Evolutionary conservation across 2,329 filamentous ascomycete genomes (phyloP).

Genomic region (Pestalotiopsis fici): DNA sequence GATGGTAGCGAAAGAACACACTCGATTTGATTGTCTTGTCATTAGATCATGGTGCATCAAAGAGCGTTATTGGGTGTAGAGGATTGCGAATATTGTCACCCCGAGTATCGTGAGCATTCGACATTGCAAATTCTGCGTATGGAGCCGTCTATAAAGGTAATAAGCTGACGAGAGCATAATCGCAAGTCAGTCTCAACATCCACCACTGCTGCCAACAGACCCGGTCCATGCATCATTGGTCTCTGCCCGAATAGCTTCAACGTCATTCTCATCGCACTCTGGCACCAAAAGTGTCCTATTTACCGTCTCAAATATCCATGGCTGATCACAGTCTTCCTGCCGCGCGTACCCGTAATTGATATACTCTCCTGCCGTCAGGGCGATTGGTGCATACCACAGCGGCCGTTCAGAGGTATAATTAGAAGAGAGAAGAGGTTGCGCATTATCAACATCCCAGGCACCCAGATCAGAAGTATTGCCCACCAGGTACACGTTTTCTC

Average conservation of each 20-base stretch:
- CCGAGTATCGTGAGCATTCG: too few relatives aligned
- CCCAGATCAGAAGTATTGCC: conserved; percentile 45
- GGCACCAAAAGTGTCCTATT: conserved; percentile 43
- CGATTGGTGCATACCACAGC: conserved; percentile 43
- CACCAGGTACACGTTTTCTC: conserved; percentile 47
- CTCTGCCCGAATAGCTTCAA: conserved; percentile 22
- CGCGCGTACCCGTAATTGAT: conserved; percentile 48
- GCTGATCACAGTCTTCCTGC: conserved; percentile 42
- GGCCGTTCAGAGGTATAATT: conserved; percentile 43
- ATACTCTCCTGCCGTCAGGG: conserved; percentile 38
- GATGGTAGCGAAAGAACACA: too few relatives aligned
- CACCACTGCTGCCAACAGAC: conserved; percentile 25
- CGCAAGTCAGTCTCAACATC: conserved; percentile 13
- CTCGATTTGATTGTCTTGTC: too few relatives aligned
- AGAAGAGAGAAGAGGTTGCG: conserved; percentile 38
- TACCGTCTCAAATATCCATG: conserved; percentile 42
- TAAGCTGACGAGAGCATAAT: not conserved
- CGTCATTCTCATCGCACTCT: conserved; percentile 28
- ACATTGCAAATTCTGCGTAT: too few relatives aligned
- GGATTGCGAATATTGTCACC: too few relatives aligned
- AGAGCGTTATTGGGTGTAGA: too few relatives aligned
- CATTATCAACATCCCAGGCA: conserved; percentile 39
- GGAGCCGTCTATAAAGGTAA: too few relatives aligned
- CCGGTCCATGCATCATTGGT: conserved; percentile 41
- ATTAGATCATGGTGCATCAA: too few relatives aligned